Evolutionary conservation across 495 filamentous ascomycete genomes (phyloP).

Genomic region (Hypoxylon lienhwacheense): DNA sequence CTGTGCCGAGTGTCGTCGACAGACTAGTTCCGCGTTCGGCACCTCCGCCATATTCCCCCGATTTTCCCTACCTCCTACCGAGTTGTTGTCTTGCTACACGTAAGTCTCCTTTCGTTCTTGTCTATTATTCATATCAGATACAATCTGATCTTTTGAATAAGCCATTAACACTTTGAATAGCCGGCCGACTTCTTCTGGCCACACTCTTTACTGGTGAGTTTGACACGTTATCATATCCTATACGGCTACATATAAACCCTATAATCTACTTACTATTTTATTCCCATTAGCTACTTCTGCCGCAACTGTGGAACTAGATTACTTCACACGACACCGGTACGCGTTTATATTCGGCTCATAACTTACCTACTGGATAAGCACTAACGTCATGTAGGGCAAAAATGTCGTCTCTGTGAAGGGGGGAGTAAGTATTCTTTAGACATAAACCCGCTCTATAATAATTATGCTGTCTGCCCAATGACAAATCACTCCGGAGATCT

Average conservation of each 20-base stretch:
- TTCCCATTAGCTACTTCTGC: conserved; percentile 56
- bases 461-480: too few relatives aligned
- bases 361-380: not conserved
- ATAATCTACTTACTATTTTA: conserved; percentile 23
- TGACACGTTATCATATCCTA: conserved; percentile 6
- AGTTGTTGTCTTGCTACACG: conserved; percentile 51
- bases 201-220: conserved; percentile 51
- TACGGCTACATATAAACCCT: not conserved
- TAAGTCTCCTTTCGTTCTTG: conserved; percentile 34
- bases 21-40: conserved; percentile 69
- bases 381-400: conserved; percentile 42
- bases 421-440: conserved; percentile 37
- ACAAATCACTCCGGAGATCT: too few relatives aligned
- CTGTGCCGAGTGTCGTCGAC: conserved; percentile 66
- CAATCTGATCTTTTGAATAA: not conserved
- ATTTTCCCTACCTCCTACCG: conserved; percentile 53
- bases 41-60: conserved; percentile 67
- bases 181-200: conserved; percentile 47
- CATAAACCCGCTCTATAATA: too few relatives aligned
- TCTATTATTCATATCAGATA: not conserved
- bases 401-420: conserved; percentile 62
- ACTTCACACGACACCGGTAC: conserved; percentile 56
- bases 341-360: not conserved
- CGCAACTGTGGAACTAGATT: conserved; percentile 60
- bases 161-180: conserved; percentile 19